Evolutionary conservation across 495 filamentous ascomycete genomes (phyloP).

Genomic region (Aspergillus olivimuriae): DNA sequence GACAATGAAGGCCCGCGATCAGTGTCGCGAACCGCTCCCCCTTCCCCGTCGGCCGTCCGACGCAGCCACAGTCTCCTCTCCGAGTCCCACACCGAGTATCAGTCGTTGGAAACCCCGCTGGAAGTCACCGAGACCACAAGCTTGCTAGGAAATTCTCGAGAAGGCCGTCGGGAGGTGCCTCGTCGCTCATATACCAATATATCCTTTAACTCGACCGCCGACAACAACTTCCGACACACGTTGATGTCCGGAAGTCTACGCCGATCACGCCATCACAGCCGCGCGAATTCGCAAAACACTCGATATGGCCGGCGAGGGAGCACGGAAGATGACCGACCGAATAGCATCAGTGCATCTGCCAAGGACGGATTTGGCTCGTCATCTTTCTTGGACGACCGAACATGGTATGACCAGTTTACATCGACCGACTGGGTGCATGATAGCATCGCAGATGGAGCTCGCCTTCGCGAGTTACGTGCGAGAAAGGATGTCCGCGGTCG

Average conservation of each 20-base stretch:
- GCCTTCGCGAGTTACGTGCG: slow-evolving; percentile 72
- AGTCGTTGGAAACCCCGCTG: slow-evolving; percentile 29
- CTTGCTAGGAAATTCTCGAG: slow-evolving; percentile 21
- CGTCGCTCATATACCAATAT: slow-evolving; percentile 37
- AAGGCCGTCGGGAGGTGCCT: slow-evolving; percentile 15
- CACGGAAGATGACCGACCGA: slow-evolving; percentile 25
- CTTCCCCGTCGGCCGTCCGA: slow-evolving; percentile 31
- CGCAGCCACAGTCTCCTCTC: slow-evolving; percentile 29
- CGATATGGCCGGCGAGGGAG: slow-evolving; percentile 45
- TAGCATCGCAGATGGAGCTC: slow-evolving; percentile 88
- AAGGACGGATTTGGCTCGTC: slow-evolving; percentile 48
- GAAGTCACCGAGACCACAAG: slow-evolving; percentile 34
- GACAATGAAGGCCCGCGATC: slow-evolving; percentile 7
- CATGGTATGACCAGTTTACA: slow-evolving; percentile 99
- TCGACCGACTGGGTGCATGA: slow-evolving; percentile 99
- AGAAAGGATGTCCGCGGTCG: slow-evolving; percentile 82
- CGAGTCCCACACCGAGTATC: slow-evolving; percentile 33
- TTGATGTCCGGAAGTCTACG: slow-evolving; percentile 38
- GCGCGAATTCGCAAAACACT: slow-evolving; percentile 54
- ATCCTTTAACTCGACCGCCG: slow-evolving; percentile 25
- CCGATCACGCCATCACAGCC: slow-evolving; percentile 56
- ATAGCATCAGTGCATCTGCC: slow-evolving; percentile 47
- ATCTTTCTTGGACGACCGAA: slow-evolving; percentile 69
- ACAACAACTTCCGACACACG: slow-evolving; percentile 25
- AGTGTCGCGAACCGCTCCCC: slow-evolving; percentile 30